These are phyloP conservation scores for Sugiyamaella americana DNA, from an alignment of 805 yeast species.

Conservation along the genomic window DNA sequence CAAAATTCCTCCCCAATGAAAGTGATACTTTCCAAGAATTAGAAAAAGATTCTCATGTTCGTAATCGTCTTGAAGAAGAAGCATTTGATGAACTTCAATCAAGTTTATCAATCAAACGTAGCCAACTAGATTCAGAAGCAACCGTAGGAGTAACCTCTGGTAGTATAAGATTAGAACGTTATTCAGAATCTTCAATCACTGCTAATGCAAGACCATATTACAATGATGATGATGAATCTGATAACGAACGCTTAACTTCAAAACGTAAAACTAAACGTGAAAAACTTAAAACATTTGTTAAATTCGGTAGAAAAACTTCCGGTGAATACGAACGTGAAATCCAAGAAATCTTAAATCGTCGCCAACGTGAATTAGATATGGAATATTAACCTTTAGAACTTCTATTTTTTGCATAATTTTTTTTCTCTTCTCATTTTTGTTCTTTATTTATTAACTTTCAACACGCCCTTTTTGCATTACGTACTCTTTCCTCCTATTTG, in stretches of 20 bases:
- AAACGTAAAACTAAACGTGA: constrained; percentile 6
- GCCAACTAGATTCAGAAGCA: constrained; percentile 57
- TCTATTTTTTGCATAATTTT: background rate
- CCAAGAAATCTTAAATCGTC: constrained; percentile 31
- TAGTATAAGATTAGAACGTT: background rate
- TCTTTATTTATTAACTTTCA: background rate
- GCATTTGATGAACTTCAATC: constrained; percentile 56
- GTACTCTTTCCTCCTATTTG: too few relatives aligned
- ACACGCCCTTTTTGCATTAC: too few relatives aligned
- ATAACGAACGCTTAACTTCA: background rate
- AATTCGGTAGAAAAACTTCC: constrained; percentile 24
- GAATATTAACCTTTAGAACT: background rate
- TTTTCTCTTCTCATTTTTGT: constrained; percentile 2
- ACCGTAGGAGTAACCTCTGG: constrained; percentile 31
- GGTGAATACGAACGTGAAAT: constrained; percentile 33
- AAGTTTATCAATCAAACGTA: constrained; percentile 4
- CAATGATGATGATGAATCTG: background rate
- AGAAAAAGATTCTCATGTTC: constrained; percentile 62
- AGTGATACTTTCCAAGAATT: constrained; percentile 71
- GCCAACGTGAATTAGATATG: constrained; percentile 30
- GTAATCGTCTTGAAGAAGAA: constrained; percentile 63
- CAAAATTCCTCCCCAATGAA: constrained; percentile 58
- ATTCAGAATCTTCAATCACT: background rate
- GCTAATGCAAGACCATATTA: background rate
- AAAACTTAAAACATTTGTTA: constrained; percentile 25